These are phyloP conservation scores for Penicillium sp. DNA, from an alignment of 2,329 filamentous ascomycete species.

Conservation along the genomic window DNA sequence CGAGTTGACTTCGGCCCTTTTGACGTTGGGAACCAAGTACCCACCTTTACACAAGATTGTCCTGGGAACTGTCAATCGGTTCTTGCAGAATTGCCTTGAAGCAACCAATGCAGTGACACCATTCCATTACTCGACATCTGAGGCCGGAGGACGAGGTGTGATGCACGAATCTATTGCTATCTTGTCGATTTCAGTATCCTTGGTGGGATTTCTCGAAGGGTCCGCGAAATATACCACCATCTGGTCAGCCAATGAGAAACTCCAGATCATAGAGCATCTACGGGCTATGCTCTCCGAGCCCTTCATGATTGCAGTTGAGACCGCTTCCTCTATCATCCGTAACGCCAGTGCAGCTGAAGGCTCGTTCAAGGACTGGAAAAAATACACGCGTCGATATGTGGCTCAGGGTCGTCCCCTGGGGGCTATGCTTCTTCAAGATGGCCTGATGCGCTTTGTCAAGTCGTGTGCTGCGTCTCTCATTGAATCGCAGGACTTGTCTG, in stretches of 20 bases:
- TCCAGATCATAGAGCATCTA: constrained; percentile 66
- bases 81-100: constrained; percentile 63
- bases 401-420: constrained; percentile 73
- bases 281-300: constrained; percentile 71
- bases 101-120: constrained; percentile 54
- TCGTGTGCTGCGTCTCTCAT: constrained; percentile 68
- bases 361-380: constrained; percentile 76
- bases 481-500: constrained; percentile 54
- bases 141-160: constrained; percentile 32
- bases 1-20: constrained; percentile 70
- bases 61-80: constrained; percentile 61
- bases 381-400: constrained; percentile 76
- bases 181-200: constrained; percentile 70
- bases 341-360: constrained; percentile 64
- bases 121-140: constrained; percentile 54
- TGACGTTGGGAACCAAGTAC: constrained; percentile 73
- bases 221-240: constrained; percentile 71
- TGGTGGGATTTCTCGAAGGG: constrained; percentile 86
- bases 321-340: constrained; percentile 81
- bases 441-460: constrained; percentile 78
- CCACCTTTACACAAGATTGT: constrained; percentile 61
- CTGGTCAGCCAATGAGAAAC: constrained; percentile 69
- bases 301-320: constrained; percentile 81
- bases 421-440: constrained; percentile 83
- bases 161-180: constrained; percentile 60